Evolutionary conservation across 2,329 filamentous ascomycete species (phyloP).

Genomic region (Phyllosticta paracitricarpa): DNA sequence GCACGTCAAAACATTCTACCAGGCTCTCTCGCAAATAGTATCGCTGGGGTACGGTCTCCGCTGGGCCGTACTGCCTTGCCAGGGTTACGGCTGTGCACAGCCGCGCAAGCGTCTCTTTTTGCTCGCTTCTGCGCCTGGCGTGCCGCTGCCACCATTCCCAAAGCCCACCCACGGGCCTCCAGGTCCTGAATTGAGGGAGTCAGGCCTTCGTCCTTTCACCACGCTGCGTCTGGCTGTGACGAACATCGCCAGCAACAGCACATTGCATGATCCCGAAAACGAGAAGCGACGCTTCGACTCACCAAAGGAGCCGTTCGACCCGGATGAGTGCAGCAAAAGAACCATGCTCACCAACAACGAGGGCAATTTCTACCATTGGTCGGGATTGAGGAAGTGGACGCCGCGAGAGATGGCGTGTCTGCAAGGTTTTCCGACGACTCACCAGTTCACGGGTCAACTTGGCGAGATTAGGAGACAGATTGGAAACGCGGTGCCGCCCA

Average conservation of each 20-base stretch:
- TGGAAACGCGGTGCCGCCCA: constrained; percentile 7
- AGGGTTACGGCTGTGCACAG: neutral
- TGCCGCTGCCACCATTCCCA: neutral
- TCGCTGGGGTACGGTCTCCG: neutral
- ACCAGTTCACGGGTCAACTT: neutral
- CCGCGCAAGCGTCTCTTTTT: neutral
- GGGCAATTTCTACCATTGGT: neutral
- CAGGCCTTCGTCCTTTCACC: neutral
- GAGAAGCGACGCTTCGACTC: neutral
- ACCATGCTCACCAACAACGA: neutral
- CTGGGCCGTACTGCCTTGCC: neutral
- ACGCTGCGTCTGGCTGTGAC: neutral
- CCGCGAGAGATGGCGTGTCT: constrained; percentile 4
- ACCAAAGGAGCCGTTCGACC: neutral
- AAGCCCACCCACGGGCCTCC: neutral
- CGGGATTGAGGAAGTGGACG: neutral
- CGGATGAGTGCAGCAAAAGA: neutral
- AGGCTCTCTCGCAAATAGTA: too few relatives aligned
- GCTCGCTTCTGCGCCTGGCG: neutral
- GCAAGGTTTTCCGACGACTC: neutral
- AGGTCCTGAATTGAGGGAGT: neutral
- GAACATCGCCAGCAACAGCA: neutral
- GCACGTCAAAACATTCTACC: constrained; percentile 23
- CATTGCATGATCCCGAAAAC: neutral
- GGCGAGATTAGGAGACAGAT: neutral